Evolutionary conservation across 2,329 filamentous ascomycete genomes (phyloP).

Genomic region (Mycosphaerelloides madeirae): DNA sequence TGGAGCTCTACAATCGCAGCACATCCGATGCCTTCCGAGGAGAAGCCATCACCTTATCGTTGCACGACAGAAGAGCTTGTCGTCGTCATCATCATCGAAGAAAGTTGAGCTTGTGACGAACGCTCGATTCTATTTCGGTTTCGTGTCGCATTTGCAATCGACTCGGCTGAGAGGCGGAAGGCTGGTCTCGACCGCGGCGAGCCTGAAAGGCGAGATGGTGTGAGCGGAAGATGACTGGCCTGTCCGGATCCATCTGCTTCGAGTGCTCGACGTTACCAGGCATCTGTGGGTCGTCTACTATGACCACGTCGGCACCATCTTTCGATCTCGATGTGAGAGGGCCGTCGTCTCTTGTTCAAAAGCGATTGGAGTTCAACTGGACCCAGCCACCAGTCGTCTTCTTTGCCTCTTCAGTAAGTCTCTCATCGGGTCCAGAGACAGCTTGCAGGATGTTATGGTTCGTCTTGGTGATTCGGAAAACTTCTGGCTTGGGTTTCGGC

Average conservation of each 20-base stretch:
- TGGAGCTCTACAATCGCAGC: too few relatives aligned
- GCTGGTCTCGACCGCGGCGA: too few relatives aligned
- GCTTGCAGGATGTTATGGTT: slow-evolving; percentile 87
- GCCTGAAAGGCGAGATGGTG: too few relatives aligned
- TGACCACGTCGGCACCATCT: slow-evolving; percentile 70
- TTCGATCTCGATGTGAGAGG: slow-evolving; percentile 60
- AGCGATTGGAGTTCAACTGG: slow-evolving; percentile 65
- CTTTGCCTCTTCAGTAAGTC: slow-evolving; percentile 60
- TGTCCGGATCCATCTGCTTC: slow-evolving; percentile 64
- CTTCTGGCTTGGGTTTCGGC: slow-evolving; percentile 71
- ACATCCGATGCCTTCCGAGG: too few relatives aligned
- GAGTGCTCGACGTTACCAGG: slow-evolving; percentile 70
- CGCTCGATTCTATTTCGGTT: too few relatives aligned
- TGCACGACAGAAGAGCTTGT: background rate
- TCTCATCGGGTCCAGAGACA: slow-evolving; percentile 61
- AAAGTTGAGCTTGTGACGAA: too few relatives aligned
- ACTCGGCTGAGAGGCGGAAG: too few relatives aligned
- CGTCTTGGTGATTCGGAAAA: slow-evolving; percentile 80
- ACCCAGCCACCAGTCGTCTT: slow-evolving; percentile 66
- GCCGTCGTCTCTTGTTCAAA: slow-evolving; percentile 66
- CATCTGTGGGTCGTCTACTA: slow-evolving; percentile 84
- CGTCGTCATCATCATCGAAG: too few relatives aligned
- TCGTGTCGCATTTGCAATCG: too few relatives aligned
- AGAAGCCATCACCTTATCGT: too few relatives aligned
- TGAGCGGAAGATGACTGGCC: slow-evolving; percentile 73